Percentiles rank a stretch among this genome's conserved stretches.
phyloP scores from a whole-genome alignment of 1,139 yeast species.

The Blastobotrys buckinghamii region DNA sequence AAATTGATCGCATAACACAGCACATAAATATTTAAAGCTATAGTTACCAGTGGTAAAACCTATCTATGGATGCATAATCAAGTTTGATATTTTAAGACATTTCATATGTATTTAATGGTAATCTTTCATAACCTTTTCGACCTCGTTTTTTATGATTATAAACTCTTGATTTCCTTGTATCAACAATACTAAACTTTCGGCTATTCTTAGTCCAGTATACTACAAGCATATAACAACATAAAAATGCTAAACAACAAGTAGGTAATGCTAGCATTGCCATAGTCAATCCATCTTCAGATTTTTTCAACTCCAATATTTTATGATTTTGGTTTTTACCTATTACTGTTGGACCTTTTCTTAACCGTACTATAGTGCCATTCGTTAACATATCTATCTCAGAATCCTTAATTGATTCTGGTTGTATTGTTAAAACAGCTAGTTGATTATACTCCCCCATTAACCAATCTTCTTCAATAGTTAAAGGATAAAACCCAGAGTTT shows the following conservation, averaged over 20 bases:
- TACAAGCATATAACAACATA: constrained; percentile 14
- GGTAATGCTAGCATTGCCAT: constrained; percentile 60
- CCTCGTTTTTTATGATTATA: background rate
- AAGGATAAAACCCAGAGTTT: constrained; percentile 56
- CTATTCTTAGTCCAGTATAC: constrained; percentile 11
- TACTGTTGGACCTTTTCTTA: constrained; percentile 55
- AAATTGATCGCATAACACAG: no score
- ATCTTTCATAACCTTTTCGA: constrained; percentile 3
- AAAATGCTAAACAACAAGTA: constrained; percentile 57
- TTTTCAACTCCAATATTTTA: constrained; percentile 28
- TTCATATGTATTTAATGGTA: constrained; percentile 7
- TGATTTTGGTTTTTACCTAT: constrained; percentile 47
- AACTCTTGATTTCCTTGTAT: background rate
- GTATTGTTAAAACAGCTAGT: constrained; percentile 55
- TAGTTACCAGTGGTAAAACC: no score
- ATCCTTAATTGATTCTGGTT: constrained; percentile 60
- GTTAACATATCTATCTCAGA: constrained; percentile 42
- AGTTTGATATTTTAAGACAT: constrained; percentile 1
- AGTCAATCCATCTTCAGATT: constrained; percentile 54
- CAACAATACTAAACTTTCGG: constrained; percentile 4
- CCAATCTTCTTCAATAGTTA: constrained; percentile 59
- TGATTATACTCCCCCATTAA: constrained; percentile 45
- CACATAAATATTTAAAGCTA: no score
- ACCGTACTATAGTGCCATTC: constrained; percentile 52
- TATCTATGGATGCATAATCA: no score